Evolutionary conservation across 2,329 filamentous ascomycete genomes (phyloP), one percentile per base, ranked within the genome.

Genomic region (Zymoseptoria tritici): DNA sequence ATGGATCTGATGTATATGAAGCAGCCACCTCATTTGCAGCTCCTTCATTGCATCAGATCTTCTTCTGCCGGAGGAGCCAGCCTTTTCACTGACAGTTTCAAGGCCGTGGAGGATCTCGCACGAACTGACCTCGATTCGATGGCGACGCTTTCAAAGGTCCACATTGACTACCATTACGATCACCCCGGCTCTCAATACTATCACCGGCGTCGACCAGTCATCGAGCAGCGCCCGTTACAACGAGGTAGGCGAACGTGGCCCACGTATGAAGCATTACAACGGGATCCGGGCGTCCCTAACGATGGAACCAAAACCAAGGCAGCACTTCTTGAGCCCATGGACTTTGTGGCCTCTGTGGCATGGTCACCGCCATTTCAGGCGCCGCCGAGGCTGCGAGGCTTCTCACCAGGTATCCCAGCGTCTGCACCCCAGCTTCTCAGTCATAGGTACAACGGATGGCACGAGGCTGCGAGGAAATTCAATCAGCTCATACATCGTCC

Each of bases 1-100:
- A 94, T 96, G 84, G 94, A 97, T 72, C 81, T 97, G 49, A 81
- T 97, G 62, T 97, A 97, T 76, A 87, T 94, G 75, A 77, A 82
- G 13, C 83, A 90, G 55, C 85, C 90, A 2, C 93, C 93, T 0
- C 85, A 87, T 31, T 84, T 94, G 56, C 93, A 99, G 74, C 79
- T 97, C 22, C 83, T 97, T 3, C 94, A 97, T 76, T 97, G 91
- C 70, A 80, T 97, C 50, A 83, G 88, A 63, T 96, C 95, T 68
- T 87, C 85, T 1, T 87, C 86, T 66, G 77, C 81, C 0, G 93
- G 93, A 19, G 94, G 93, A 53, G 87, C 90, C 68, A 96, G 91
- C 0, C 80, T 96, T 56, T 99, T 97, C 76, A 85, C 85, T 60
- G 92, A 97, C 75, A 81, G 86, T 46, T 82, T 89, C 66, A 78